Conservation (phyloP, 768 basidiomycete genomes). For the Phylloporus scabripes region DNA sequence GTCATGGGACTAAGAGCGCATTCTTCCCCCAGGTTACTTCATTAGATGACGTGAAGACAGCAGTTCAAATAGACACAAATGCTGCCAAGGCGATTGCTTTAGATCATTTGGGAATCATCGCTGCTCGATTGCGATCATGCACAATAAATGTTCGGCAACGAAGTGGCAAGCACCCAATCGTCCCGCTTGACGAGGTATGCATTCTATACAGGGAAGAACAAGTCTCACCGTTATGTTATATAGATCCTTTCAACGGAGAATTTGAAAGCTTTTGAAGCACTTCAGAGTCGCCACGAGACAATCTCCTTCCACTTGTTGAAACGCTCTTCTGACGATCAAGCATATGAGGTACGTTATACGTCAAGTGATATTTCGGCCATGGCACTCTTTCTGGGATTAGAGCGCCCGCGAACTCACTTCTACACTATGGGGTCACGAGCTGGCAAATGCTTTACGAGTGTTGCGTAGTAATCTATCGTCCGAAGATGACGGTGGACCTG, state of each 20-base stretch:
- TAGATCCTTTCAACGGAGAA: conserved; percentile 53
- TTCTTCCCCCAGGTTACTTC: conserved; percentile 58
- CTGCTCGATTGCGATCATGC: conserved; percentile 67
- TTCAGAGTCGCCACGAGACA: conserved; percentile 59
- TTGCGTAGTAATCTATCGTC: conserved; percentile 47
- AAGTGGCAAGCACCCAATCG: conserved; percentile 37
- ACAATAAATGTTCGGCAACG: conserved; percentile 34
- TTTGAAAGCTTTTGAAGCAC: conserved; percentile 47
- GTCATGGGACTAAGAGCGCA: background rate
- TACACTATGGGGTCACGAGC: conserved; percentile 76
- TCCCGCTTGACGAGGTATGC: conserved; percentile 68
- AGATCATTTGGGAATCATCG: conserved; percentile 93
- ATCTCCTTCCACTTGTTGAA: conserved; percentile 64
- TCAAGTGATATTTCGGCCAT: background rate
- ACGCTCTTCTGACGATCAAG: conserved; percentile 71
- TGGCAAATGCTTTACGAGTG: conserved; percentile 63
- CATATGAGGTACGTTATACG: conserved; percentile 58
- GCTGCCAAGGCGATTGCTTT: conserved; percentile 85
- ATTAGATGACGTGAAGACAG: conserved; percentile 75
- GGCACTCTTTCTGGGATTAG: conserved; percentile 25
- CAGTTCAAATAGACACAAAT: conserved; percentile 62
- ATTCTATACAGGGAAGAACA: background rate
- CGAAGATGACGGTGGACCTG: conserved; percentile 32
- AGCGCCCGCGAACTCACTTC: conserved; percentile 80
- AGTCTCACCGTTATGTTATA: background rate